phyloP scores from a whole-genome alignment of 352 stramenopile species.

The Pseudoperonospora humuli region DNA sequence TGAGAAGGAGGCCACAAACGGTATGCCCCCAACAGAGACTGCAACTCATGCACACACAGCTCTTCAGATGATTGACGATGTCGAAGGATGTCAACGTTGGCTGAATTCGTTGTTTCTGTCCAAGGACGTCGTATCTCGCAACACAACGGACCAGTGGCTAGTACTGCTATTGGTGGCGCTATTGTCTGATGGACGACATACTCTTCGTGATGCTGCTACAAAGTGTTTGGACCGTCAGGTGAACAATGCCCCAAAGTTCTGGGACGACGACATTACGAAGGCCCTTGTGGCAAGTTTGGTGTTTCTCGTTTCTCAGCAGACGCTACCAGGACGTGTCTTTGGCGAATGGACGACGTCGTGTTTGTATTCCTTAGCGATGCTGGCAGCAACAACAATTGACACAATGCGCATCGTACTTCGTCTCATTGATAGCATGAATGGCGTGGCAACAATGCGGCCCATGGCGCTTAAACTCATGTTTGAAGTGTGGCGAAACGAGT shows the following conservation, averaged over 20 bases:
- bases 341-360: conserved; percentile 31
- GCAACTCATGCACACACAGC: conserved; percentile 25
- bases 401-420: conserved; percentile 72
- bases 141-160: conserved; percentile 25
- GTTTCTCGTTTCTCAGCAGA: conserved; percentile 42
- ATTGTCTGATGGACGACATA: conserved; percentile 27
- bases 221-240: conserved; percentile 37
- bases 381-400: conserved; percentile 47
- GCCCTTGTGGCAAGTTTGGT: conserved; percentile 55
- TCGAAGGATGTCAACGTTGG: conserved; percentile 21
- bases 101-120: conserved; percentile 31
- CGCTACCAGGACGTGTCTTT: conserved; percentile 1
- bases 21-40: conserved; percentile 11
- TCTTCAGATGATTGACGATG: conserved; percentile 24
- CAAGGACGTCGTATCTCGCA: neutral
- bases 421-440: conserved; percentile 54
- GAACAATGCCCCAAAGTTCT: conserved; percentile 21
- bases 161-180: conserved; percentile 29
- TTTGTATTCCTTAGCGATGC: conserved; percentile 40
- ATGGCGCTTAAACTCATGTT: conserved; percentile 53
- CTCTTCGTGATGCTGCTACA: conserved; percentile 16
- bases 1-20: neutral
- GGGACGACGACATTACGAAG: conserved; percentile 27
- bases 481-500: conserved; percentile 56
- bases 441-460: conserved; percentile 19